Percentiles rank a stretch among this genome's conserved stretches.
These are phyloP conservation scores for Leccinum boreale DNA, from an alignment of 768 basidiomycete genomes.

Conservation along the genomic window DNA sequence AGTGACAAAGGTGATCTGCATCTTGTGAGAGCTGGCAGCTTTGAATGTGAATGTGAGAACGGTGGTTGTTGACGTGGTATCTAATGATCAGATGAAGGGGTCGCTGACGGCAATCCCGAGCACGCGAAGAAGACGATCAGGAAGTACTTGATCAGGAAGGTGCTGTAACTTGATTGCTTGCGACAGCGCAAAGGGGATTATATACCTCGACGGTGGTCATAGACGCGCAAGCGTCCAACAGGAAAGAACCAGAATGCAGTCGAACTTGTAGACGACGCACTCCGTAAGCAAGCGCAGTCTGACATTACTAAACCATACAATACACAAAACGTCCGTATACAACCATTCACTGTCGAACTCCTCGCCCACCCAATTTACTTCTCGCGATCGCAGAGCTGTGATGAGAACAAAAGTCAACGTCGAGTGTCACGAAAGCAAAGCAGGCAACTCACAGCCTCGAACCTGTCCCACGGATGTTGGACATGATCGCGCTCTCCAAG, in stretches of 20 bases:
- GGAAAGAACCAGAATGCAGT: constrained; percentile 23
- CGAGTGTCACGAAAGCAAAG: not conserved
- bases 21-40: not conserved
- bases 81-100: constrained; percentile 4
- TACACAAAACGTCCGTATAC: not conserved
- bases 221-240: constrained; percentile 16
- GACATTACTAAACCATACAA: constrained; percentile 5
- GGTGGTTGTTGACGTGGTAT: not conserved
- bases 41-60: not conserved
- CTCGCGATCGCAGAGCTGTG: constrained; percentile 35
- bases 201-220: constrained; percentile 6
- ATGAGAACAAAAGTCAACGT: not conserved
- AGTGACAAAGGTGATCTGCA: constrained; percentile 72
- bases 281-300: constrained; percentile 13
- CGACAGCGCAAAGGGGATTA: constrained; percentile 1
- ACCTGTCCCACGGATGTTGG: constrained; percentile 63
- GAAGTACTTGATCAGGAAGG: constrained; percentile 26
- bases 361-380: constrained; percentile 29
- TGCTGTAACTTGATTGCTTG: constrained; percentile 7
- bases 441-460: constrained; percentile 62
- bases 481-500: constrained; percentile 75
- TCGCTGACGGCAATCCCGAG: not conserved
- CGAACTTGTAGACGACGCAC: constrained; percentile 20
- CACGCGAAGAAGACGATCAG: constrained; percentile 1
- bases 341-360: constrained; percentile 25